Percentiles rank a stretch among this genome's conserved stretches.
These are phyloP conservation scores for Alternaria angustiovoidea DNA, from an alignment of 2,329 filamentous ascomycete genomes.

Conservation along the genomic window DNA sequence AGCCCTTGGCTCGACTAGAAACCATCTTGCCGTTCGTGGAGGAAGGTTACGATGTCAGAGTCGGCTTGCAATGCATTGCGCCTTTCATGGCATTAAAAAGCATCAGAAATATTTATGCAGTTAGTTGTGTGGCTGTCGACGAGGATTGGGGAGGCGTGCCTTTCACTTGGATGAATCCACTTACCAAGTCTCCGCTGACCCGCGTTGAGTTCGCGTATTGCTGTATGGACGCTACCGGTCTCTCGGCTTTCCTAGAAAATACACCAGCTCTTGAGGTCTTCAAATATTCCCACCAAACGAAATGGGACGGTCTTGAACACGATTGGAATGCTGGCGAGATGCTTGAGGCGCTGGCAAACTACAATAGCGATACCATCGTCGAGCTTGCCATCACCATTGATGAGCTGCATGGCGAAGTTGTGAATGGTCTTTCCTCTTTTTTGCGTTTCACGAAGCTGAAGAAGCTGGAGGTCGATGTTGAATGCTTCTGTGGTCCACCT, in stretches of 20 bases:
- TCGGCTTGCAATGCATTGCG: constrained; percentile 38
- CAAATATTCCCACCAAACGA: constrained; percentile 46
- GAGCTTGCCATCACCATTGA: constrained; percentile 47
- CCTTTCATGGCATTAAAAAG: constrained; percentile 38
- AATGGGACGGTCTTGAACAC: constrained; percentile 41
- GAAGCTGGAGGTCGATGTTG: constrained; percentile 42
- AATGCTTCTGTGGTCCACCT: constrained; percentile 45
- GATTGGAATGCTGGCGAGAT: constrained; percentile 49
- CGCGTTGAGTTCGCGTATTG: constrained; percentile 43
- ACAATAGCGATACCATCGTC: constrained; percentile 33
- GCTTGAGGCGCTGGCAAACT: constrained; percentile 32
- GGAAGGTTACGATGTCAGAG: constrained; percentile 41
- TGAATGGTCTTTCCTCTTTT: constrained; percentile 45
- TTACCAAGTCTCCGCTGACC: constrained; percentile 30
- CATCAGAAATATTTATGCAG: constrained; percentile 40
- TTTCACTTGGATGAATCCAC: constrained; percentile 38
- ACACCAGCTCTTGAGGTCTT: constrained; percentile 39
- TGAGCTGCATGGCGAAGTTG: constrained; percentile 38
- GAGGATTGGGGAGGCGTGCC: constrained; percentile 42
- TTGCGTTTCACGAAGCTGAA: constrained; percentile 33
- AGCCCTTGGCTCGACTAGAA: constrained; percentile 34
- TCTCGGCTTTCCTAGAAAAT: constrained; percentile 33
- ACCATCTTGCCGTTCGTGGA: constrained; percentile 42
- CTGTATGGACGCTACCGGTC: constrained; percentile 42
- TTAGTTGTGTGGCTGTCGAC: constrained; percentile 43